Evolutionary conservation across 495 filamentous ascomycete genomes (phyloP).

Genomic region (Penicillium pulvis): DNA sequence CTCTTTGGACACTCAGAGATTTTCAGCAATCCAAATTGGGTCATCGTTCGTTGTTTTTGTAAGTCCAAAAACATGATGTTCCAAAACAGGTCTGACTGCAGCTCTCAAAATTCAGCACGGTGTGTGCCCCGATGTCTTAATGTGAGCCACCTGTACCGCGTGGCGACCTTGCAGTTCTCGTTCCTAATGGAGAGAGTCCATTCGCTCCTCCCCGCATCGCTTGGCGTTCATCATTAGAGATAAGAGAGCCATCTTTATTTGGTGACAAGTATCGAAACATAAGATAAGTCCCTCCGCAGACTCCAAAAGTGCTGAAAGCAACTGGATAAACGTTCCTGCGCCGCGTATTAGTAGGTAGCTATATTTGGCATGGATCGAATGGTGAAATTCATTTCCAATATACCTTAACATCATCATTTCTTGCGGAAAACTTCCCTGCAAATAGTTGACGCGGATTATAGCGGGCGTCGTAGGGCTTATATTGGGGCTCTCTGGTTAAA

Average conservation of each 20-base stretch:
- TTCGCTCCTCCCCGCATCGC: conserved; percentile 6
- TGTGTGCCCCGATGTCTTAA: background rate
- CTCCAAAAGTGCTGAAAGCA: conserved; percentile 1
- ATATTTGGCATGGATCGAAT: background rate
- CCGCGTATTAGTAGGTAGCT: background rate
- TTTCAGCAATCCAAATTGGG: no score
- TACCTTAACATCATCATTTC: background rate
- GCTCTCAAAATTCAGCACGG: background rate
- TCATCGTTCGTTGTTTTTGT: background rate
- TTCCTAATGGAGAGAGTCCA: conserved; percentile 8
- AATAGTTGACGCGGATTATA: background rate
- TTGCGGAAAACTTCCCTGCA: background rate
- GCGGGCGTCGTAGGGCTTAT: no score
- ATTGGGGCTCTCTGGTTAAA: no score
- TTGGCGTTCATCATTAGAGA: conserved; percentile 20
- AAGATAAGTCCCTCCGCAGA: conserved; percentile 4
- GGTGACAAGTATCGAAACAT: conserved; percentile 9
- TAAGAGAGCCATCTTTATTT: conserved; percentile 17
- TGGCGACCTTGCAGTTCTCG: conserved; percentile 8
- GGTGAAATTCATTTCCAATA: background rate
- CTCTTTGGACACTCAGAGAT: no score
- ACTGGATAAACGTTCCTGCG: background rate
- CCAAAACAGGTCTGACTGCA: background rate
- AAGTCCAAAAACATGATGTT: background rate
- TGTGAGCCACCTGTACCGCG: conserved; percentile 6